These are phyloP conservation scores for Metschnikowia cerradonensis DNA, from an alignment of 805 yeast genomes.

Conservation along the genomic window DNA sequence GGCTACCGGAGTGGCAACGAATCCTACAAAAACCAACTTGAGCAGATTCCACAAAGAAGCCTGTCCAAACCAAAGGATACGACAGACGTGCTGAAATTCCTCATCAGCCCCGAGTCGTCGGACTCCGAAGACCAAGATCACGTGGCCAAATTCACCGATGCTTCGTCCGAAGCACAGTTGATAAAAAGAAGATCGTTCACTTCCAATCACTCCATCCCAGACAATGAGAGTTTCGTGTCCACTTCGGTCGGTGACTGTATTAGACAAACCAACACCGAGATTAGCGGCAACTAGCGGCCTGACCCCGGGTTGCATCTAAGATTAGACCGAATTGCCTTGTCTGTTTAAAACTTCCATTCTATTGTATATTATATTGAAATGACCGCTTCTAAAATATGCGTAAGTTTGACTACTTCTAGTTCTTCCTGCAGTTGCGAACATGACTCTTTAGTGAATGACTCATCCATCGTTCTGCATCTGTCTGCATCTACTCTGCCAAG, in stretches of 20 bases:
- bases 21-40: constrained; percentile 17
- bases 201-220: constrained; percentile 17
- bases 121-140: constrained; percentile 21
- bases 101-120: constrained; percentile 26
- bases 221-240: constrained; percentile 36
- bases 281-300: constrained; percentile 22
- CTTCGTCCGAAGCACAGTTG: constrained; percentile 4
- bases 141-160: constrained; percentile 5
- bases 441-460: no score
- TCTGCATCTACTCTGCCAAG: constrained; percentile 33
- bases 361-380: constrained; percentile 1
- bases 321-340: not conserved
- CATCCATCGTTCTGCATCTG: no score
- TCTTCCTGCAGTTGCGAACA: no score
- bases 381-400: not conserved
- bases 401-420: no score
- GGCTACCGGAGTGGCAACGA: constrained; percentile 1
- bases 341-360: constrained; percentile 3
- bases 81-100: constrained; percentile 13
- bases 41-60: not conserved
- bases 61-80: not conserved
- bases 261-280: constrained; percentile 37
- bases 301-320: not conserved
- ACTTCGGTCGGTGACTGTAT: constrained; percentile 39
- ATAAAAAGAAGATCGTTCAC: constrained; percentile 16